phyloP scores from a whole-genome alignment of 73 alveolate genomes.

The Tetrahymena elliotti region DNA sequence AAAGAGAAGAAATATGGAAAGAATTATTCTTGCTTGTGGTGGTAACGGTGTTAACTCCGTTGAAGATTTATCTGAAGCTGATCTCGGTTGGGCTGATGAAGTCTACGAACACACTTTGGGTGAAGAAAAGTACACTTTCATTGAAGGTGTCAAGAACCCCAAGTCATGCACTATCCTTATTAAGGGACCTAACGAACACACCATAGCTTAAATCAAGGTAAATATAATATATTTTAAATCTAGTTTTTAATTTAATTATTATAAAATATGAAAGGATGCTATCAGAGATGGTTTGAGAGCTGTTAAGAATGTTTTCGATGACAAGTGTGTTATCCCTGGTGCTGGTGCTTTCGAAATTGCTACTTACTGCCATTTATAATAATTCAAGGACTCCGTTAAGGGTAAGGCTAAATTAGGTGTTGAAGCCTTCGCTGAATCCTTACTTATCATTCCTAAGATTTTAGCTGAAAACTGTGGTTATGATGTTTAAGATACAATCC shows the following conservation, averaged over 20 bases:
- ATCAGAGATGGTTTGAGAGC: slow-evolving; percentile 99
- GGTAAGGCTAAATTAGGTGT: slow-evolving; percentile 91
- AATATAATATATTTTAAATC: neutral
- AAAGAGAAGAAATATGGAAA: slow-evolving; percentile 98
- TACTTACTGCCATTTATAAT: slow-evolving; percentile 61
- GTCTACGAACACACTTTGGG: slow-evolving; percentile 93
- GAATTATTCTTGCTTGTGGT: slow-evolving; percentile 98
- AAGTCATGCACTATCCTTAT: slow-evolving; percentile 98
- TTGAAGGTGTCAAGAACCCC: slow-evolving; percentile 99
- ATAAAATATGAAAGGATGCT: slow-evolving; percentile 63
- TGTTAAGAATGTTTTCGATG: slow-evolving; percentile 95
- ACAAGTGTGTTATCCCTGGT: slow-evolving; percentile 96
- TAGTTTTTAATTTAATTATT: neutral
- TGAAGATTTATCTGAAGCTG: slow-evolving; percentile 94
- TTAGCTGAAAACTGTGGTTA: slow-evolving; percentile 88
- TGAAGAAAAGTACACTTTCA: slow-evolving; percentile 98
- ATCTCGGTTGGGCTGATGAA: slow-evolving; percentile 92
- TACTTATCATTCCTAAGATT: slow-evolving; percentile 82
- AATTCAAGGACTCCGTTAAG: slow-evolving; percentile 45
- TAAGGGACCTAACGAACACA: slow-evolving; percentile 98
- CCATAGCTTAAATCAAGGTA: slow-evolving; percentile 89
- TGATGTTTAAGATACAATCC: slow-evolving; percentile 80
- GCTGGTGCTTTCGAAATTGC: slow-evolving; percentile 99
- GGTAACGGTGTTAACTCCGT: slow-evolving; percentile 98
- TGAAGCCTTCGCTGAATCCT: slow-evolving; percentile 89